Evolutionary conservation across 1,284 basidiomycete genomes (phyloP).

Genomic region (Rhizopogon parksii): DNA sequence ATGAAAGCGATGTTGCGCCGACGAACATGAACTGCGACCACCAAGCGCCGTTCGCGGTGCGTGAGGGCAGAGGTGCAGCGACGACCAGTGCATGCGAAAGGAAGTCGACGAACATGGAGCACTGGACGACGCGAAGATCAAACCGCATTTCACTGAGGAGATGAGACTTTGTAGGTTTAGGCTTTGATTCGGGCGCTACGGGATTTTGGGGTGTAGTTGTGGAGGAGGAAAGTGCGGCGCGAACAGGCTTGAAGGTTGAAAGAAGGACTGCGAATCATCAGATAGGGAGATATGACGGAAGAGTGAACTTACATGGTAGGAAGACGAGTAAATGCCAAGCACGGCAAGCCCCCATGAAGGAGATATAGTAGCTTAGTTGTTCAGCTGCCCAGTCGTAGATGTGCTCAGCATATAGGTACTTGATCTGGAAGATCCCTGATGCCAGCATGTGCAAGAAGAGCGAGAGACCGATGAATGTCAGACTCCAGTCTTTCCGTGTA

Average conservation of each 20-base stretch:
- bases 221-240: slow-evolving; percentile 17
- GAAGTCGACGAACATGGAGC: slow-evolving; percentile 59
- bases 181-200: slow-evolving; percentile 27
- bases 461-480: slow-evolving; percentile 44
- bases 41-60: slow-evolving; percentile 8
- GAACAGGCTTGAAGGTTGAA: slow-evolving; percentile 39
- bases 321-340: slow-evolving; percentile 48
- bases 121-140: slow-evolving; percentile 54
- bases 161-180: slow-evolving; percentile 41
- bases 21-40: slow-evolving; percentile 49
- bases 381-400: slow-evolving; percentile 52
- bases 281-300: slow-evolving; percentile 2
- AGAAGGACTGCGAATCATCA: slow-evolving; percentile 34
- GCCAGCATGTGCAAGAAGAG: slow-evolving; percentile 42
- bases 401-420: slow-evolving; percentile 54
- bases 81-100: slow-evolving; percentile 55
- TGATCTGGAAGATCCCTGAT: slow-evolving; percentile 51
- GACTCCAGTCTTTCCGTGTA: slow-evolving; percentile 47
- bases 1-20: slow-evolving; percentile 47
- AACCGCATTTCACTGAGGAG: slow-evolving; percentile 62
- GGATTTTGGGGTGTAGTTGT: slow-evolving; percentile 8
- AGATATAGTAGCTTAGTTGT: slow-evolving; percentile 60
- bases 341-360: slow-evolving; percentile 43
- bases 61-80: slow-evolving; percentile 39
- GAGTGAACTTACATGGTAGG: slow-evolving; percentile 44